phyloP scores from a whole-genome alignment of 768 basidiomycete species.

The Aureoboletus auriporus region DNA sequence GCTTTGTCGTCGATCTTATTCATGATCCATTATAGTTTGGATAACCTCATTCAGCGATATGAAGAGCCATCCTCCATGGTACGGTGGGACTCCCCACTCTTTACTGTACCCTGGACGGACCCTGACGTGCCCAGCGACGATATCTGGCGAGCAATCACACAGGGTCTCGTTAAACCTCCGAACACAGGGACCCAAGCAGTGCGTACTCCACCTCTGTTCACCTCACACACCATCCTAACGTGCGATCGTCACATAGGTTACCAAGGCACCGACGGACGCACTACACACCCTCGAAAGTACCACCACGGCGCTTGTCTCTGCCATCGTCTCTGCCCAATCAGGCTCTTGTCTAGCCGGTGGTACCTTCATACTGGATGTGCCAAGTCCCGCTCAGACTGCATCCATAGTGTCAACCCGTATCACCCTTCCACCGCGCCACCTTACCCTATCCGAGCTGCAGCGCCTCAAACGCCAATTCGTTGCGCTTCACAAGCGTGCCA shows the following conservation, averaged over 20 bases:
- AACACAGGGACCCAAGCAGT: constrained; percentile 80
- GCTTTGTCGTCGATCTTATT: not conserved
- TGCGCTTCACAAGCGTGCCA: constrained; percentile 82
- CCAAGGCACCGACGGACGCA: constrained; percentile 84
- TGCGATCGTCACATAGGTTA: constrained; percentile 42
- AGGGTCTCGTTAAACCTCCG: constrained; percentile 78
- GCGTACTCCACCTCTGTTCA: constrained; percentile 21
- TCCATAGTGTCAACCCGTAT: constrained; percentile 40
- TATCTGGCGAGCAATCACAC: constrained; percentile 81
- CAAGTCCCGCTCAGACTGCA: constrained; percentile 37
- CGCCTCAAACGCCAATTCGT: constrained; percentile 90
- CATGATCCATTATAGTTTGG: not conserved
- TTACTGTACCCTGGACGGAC: constrained; percentile 79
- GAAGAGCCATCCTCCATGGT: constrained; percentile 98
- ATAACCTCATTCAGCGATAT: constrained; percentile 68
- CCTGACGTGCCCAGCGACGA: constrained; percentile 57
- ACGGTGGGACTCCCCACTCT: constrained; percentile 97
- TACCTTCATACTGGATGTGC: constrained; percentile 22
- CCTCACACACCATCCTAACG: not conserved
- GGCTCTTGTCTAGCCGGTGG: constrained; percentile 48
- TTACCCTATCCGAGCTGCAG: constrained; percentile 87
- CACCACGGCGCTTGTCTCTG: constrained; percentile 63
- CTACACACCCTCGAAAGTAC: constrained; percentile 82
- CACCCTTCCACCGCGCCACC: constrained; percentile 59
- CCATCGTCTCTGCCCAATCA: constrained; percentile 63